These are phyloP conservation scores for Claviceps fusiformis DNA, from an alignment of 2,329 filamentous ascomycete genomes.

Conservation along the genomic window DNA sequence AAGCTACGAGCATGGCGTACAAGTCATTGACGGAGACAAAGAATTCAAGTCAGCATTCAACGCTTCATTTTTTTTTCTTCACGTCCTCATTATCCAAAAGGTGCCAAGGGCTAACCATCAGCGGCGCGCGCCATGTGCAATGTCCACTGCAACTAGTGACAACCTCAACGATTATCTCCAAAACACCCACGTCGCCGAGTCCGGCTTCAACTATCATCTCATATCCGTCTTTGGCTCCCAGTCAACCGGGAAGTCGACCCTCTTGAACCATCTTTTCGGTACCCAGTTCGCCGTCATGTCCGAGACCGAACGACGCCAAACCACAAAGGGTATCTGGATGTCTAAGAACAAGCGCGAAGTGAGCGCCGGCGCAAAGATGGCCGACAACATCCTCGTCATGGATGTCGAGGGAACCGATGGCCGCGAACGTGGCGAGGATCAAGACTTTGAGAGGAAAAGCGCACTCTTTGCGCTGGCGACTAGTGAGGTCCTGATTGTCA, in stretches of 20 bases:
- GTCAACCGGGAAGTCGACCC: slow-evolving; percentile 94
- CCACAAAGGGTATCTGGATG: slow-evolving; percentile 99
- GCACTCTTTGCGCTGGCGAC: slow-evolving; percentile 93
- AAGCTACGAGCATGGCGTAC: slow-evolving; percentile 83
- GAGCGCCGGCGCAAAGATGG: slow-evolving; percentile 51
- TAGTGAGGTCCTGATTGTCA: slow-evolving; percentile 94
- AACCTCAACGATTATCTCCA: slow-evolving; percentile 72
- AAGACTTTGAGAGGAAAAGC: slow-evolving; percentile 98
- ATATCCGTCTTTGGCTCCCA: slow-evolving; percentile 98
- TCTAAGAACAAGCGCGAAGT: slow-evolving; percentile 76
- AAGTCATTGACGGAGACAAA: slow-evolving; percentile 87
- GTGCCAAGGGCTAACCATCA: neutral
- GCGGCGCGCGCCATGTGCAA: neutral
- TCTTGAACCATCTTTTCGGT: slow-evolving; percentile 90
- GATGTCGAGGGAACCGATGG: slow-evolving; percentile 97
- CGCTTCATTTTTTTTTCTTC: neutral
- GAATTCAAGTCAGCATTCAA: slow-evolving; percentile 68
- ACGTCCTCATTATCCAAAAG: neutral
- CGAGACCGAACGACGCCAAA: slow-evolving; percentile 85
- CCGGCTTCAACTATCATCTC: slow-evolving; percentile 97
- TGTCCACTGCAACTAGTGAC: slow-evolving; percentile 33
- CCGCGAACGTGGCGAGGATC: slow-evolving; percentile 89
- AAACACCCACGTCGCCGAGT: slow-evolving; percentile 64
- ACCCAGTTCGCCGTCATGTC: slow-evolving; percentile 98
- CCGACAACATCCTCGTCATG: slow-evolving; percentile 97